Base-by-base conservation (phyloP, 495 filamentous ascomycete species). In the Neurospora discreta region DNA sequence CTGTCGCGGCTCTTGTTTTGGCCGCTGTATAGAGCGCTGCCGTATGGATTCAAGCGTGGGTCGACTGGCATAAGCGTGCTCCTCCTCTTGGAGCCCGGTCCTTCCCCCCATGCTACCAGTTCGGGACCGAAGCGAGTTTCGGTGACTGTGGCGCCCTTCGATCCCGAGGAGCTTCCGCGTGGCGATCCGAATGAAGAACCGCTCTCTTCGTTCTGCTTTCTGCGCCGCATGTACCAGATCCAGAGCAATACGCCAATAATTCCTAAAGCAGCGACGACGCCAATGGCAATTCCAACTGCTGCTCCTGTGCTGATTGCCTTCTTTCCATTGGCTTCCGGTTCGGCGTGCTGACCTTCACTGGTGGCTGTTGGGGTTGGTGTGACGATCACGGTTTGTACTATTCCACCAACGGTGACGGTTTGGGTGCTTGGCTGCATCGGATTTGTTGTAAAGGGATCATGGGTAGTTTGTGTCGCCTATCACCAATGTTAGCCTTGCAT, bases 31-130 rank as follows among this genome's bases (percentile, higher is more conserved):
- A 87, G 79, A 16, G 81, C 83, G 43, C 77, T 76, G 23, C 81
- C 79, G 67, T 83, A 86, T 0, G 86, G 85, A 70, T 87, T 84
- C 75, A 87, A 80, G 65, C 86, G 81, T n/a, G 86, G 86, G 75
- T 88, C 86, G 60, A 87, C 80, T 1, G 85, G 82, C 83, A 87
- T 85, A 30, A 86, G 76, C 33, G 82, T 79, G 77, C 86, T 88
- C 44, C 80, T 77, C 69, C 86, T 77, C 69, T 80, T 81, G 39
- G 40, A 79, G 0, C 30, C 69, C 26, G 67, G 65, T 11, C 20
- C 46, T 15, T 26, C 73, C 26, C 26, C 60, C 20, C 71, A 41
- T 5, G 18, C 68, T 38, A 43, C 36, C 9, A 43, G 11, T 5
- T 68, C 73, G 39, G 18, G 40, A 5, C 20, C 70, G n/a, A 41